phyloP scores from a whole-genome alignment of 2,329 filamentous ascomycete genomes.

The Xylaria sp. region DNA sequence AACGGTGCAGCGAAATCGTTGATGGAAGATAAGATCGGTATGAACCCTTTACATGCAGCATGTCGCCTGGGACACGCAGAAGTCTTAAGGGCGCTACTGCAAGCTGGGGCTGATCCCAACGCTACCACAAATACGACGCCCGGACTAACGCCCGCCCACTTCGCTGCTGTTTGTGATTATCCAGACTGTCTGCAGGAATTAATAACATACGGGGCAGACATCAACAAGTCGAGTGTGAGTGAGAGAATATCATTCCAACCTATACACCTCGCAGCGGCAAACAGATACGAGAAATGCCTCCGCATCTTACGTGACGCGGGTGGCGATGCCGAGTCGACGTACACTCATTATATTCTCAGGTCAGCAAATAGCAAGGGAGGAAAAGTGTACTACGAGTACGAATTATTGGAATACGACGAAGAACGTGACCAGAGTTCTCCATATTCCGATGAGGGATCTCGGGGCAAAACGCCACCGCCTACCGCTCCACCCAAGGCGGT shows the following conservation, averaged over 20 bases:
- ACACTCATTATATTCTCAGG: slow-evolving; percentile 19
- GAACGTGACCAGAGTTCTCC: not conserved
- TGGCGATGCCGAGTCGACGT: slow-evolving; percentile 4
- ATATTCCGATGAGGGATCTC: not conserved
- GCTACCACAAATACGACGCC: slow-evolving; percentile 14
- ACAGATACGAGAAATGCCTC: not conserved
- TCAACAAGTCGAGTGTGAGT: slow-evolving; percentile 15
- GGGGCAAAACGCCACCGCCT: not conserved
- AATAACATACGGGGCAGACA: slow-evolving; percentile 9
- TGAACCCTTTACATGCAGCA: slow-evolving; percentile 26
- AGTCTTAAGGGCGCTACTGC: slow-evolving; percentile 1
- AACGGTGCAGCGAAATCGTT: not conserved
- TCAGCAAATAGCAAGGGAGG: not conserved
- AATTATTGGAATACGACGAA: not conserved
- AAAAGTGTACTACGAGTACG: not conserved
- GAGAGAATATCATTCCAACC: slow-evolving; percentile 22
- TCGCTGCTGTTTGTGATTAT: slow-evolving; percentile 11
- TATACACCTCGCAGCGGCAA: slow-evolving; percentile 25
- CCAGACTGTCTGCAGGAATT: slow-evolving; percentile 11
- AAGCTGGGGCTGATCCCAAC: slow-evolving; percentile 22
- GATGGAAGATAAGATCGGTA: slow-evolving; percentile 6
- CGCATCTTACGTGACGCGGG: slow-evolving; percentile 8
- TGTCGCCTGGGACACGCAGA: slow-evolving; percentile 25
- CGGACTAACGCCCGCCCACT: slow-evolving; percentile 24
- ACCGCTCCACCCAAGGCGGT: not conserved